Conservation (phyloP, 768 basidiomycete species). For the Phlebiopsis flavidoalba region DNA sequence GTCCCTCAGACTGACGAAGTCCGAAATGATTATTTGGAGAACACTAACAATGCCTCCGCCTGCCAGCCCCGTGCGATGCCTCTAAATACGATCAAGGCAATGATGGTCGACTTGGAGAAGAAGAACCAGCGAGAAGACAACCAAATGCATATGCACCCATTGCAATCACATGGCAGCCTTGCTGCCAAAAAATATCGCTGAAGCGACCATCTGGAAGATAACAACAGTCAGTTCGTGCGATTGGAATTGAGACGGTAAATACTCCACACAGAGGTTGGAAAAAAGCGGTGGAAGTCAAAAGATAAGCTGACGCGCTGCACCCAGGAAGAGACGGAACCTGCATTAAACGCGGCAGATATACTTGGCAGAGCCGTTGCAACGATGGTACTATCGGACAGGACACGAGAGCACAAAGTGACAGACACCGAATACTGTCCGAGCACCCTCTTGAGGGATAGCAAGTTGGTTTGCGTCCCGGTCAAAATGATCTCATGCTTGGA, state of each 20-base stretch:
- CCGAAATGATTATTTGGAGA: slow-evolving; percentile 66
- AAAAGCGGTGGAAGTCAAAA: slow-evolving; percentile 61
- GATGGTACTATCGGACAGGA: slow-evolving; percentile 68
- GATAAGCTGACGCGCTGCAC: slow-evolving; percentile 69
- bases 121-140: slow-evolving; percentile 60
- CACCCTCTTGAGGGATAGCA: slow-evolving; percentile 61
- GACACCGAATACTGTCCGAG: slow-evolving; percentile 55
- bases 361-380: slow-evolving; percentile 73
- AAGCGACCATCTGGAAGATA: slow-evolving; percentile 42
- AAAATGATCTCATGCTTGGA: slow-evolving; percentile 20
- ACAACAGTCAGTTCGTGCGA: not conserved
- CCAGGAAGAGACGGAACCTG: slow-evolving; percentile 62
- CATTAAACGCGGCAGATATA: slow-evolving; percentile 59
- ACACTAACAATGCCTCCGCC: slow-evolving; percentile 69
- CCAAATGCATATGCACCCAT: slow-evolving; percentile 65
- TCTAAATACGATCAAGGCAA: slow-evolving; percentile 64
- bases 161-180: slow-evolving; percentile 54
- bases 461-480: slow-evolving; percentile 76
- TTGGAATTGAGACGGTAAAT: not conserved
- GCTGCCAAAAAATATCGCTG: slow-evolving; percentile 63
- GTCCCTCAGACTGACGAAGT: slow-evolving; percentile 66
- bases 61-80: slow-evolving; percentile 65
- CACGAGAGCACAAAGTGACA: slow-evolving; percentile 57
- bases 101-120: slow-evolving; percentile 58
- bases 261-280: slow-evolving; percentile 46